A percentile compares a stretch with the other conserved stretches of the same genome.
These are phyloP conservation scores for Komagataea norvegica DNA, from an alignment of 1,139 yeast genomes.

Conservation along the genomic window DNA sequence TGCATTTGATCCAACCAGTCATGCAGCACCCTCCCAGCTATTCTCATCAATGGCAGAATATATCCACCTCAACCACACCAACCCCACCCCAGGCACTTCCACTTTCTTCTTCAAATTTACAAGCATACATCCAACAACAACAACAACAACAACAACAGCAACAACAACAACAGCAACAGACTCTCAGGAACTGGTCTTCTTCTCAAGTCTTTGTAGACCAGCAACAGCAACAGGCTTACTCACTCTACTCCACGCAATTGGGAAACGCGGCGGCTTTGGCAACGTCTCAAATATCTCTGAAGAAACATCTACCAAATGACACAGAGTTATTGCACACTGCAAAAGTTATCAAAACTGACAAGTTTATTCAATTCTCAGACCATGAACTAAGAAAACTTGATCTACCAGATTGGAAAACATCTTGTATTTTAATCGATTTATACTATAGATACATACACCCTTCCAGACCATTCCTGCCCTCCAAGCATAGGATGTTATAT, in stretches of 20 bases:
- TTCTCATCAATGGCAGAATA: no score
- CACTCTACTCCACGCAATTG: background rate
- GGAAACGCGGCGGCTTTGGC: no score
- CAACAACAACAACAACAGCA: background rate
- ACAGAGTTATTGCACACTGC: constrained; percentile 7
- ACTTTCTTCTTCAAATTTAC: background rate
- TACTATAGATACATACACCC: constrained; percentile 47
- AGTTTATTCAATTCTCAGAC: constrained; percentile 23
- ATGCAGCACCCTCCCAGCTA: no score
- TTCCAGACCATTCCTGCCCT: constrained; percentile 41
- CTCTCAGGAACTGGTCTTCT: no score
- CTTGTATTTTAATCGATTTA: constrained; percentile 39
- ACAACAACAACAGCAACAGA: background rate
- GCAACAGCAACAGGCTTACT: no score
- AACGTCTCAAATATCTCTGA: no score
- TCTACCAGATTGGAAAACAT: constrained; percentile 40
- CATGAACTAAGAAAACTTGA: constrained; percentile 32
- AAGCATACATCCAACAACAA: background rate
- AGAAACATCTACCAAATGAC: constrained; percentile 1
- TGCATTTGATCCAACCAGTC: no score
- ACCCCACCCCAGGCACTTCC: no score
- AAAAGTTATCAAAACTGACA: constrained; percentile 9
- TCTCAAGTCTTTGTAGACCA: no score
- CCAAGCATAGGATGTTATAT: constrained; percentile 35
- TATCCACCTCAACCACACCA: no score